These are phyloP conservation scores for Centaurea solstitialis DNA, from an alignment of 129 eudicot species.

Conservation along the genomic window DNA sequence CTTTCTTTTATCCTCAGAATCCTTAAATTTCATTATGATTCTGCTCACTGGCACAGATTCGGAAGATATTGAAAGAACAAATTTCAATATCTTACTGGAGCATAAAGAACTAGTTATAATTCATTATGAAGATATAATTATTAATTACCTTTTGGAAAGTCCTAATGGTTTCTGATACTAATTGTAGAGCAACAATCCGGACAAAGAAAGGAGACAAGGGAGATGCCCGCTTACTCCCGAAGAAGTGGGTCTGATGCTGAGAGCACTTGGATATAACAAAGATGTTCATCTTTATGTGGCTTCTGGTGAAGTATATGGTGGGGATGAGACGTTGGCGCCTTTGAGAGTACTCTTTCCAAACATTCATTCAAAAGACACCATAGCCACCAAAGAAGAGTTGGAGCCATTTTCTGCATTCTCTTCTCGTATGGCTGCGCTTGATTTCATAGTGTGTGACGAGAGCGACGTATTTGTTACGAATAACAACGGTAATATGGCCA, in stretches of 20 bases:
- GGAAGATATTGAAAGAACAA: conserved; percentile 1
- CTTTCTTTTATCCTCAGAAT: not conserved
- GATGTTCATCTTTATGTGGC: conserved; percentile 81
- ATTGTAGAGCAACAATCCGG: conserved; percentile 70
- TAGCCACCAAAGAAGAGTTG: conserved; percentile 65
- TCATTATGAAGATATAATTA: not conserved
- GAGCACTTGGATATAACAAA: conserved; percentile 79
- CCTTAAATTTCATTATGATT: not conserved
- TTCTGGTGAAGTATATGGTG: conserved; percentile 91
- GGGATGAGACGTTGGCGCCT: conserved; percentile 84
- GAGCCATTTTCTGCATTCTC: conserved; percentile 72
- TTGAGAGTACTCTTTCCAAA: conserved; percentile 84
- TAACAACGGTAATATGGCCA: conserved; percentile 93
- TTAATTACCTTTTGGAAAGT: conserved; percentile 2
- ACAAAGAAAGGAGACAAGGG: conserved; percentile 85
- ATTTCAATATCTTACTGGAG: not conserved
- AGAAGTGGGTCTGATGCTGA: conserved; percentile 88
- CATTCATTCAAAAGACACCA: conserved; percentile 75
- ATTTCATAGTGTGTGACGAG: conserved; percentile 83
- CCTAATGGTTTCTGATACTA: conserved; percentile 12
- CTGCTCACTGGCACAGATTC: not conserved
- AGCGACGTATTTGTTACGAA: conserved; percentile 85
- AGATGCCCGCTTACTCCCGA: conserved; percentile 93
- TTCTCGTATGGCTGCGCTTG: conserved; percentile 95
- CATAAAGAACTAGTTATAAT: not conserved